These are phyloP conservation scores for Mastigamoeba balamuthi DNA, from an alignment of 78 protist species.

Conservation along the genomic window DNA sequence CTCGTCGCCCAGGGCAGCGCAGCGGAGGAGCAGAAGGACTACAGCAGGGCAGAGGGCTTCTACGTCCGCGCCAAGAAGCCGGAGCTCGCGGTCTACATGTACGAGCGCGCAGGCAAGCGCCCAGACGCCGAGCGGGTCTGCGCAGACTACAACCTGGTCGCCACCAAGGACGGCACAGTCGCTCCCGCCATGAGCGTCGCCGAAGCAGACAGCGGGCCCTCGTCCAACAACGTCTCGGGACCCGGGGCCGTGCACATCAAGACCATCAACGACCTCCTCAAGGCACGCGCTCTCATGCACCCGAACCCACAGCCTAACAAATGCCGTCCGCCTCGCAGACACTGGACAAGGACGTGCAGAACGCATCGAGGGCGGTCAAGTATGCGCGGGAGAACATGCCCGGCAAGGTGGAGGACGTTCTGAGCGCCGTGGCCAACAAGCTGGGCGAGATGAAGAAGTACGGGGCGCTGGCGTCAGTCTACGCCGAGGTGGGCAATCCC, in stretches of 20 bases:
- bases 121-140: conserved; percentile 17
- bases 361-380: conserved; percentile 33
- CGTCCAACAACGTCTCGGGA: conserved; percentile 16
- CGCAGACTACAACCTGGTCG: conserved; percentile 1
- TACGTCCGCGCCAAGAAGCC: conserved; percentile 52
- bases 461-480: conserved; percentile 3
- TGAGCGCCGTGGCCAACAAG: neutral
- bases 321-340: too few relatives aligned
- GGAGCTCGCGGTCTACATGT: conserved; percentile 45
- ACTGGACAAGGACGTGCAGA: too few relatives aligned
- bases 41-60: conserved; percentile 44
- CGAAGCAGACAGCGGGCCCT: neutral
- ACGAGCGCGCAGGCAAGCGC: conserved; percentile 17
- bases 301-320: too few relatives aligned
- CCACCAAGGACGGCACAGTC: neutral
- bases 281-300: neutral
- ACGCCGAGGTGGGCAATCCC: conserved; percentile 20
- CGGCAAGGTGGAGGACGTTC: conserved; percentile 8
- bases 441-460: neutral
- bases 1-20: conserved; percentile 11
- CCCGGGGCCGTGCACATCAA: conserved; percentile 12
- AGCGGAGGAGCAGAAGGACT: conserved; percentile 6
- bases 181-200: neutral
- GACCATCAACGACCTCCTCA: conserved; percentile 59
- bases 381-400: conserved; percentile 35